Evolutionary conservation across 1,284 basidiomycete species (phyloP), one percentile per base, ranked within the genome.

Genomic region (Ceratorhiza oryzae-sativae): DNA sequence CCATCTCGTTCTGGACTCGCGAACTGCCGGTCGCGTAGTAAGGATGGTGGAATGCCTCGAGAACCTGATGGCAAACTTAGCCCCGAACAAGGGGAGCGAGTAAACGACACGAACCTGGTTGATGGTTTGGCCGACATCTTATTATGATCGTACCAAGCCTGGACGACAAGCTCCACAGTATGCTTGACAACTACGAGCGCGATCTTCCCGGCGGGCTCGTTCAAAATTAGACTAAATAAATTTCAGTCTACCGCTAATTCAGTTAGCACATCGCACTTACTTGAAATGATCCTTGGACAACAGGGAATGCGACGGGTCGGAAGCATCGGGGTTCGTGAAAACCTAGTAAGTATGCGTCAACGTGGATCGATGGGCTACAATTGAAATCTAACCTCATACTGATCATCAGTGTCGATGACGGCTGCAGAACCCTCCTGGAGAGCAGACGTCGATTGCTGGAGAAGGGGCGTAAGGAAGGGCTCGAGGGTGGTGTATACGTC

Each of bases 401-500:
- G 89, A 75, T 91, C 90, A 42, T 87, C 86, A 23, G 84, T 86
- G 77, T 91, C 86, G 75, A 92, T 90, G 73, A 91, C 88, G 23
- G 87, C 86, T 77, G 89, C 88, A 75, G 88, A 89, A 13, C 88
- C 86, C 77, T 87, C 85, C 56, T 84, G 83, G 5, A 92, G 84
- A 9, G 86, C 86, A 3, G 80, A 77, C 4, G 87, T 89, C 1
- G 88, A 86, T 75, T 86, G 83, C 71, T 84, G 81, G 46, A 89
- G 79, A 71, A 89, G 83, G 13, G 89, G 89, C 20, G 83, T 82
- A 39, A 89, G 78, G 76, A 86, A 89, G 3, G 90, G 90, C 55
- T 90, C 89, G 73, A 92, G 81, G 71, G 89, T 83, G n/a, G 89
- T 89, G 78, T 90, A 90, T 46, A 91, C 87, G 77, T 87, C 87